Percentiles rank a stretch among this genome's conserved stretches.
Evolutionary conservation across 768 basidiomycete genomes (phyloP).

Genomic region (Collybia mongolica): DNA sequence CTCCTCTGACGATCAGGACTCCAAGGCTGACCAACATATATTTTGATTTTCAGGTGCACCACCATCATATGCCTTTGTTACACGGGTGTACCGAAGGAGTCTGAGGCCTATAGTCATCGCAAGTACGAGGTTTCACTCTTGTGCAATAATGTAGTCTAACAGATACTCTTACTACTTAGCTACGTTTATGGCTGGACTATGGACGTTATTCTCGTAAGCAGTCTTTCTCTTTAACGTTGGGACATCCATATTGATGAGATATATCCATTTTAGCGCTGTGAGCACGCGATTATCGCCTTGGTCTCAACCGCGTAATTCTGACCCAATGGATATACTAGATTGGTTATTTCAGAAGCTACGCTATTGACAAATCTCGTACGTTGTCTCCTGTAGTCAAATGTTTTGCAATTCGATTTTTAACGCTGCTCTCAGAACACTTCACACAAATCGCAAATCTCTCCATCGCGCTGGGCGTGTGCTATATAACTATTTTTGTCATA

Average conservation of each 20-base stretch:
- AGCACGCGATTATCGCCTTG: conserved; percentile 6
- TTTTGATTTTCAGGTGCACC: conserved; percentile 34
- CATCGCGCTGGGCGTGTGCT: conserved; percentile 60
- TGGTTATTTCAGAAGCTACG: conserved; percentile 56
- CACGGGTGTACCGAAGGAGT: conserved; percentile 52
- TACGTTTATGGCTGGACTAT: conserved; percentile 49
- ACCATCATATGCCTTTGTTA: conserved; percentile 60
- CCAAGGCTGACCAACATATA: background rate
- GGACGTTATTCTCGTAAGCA: conserved; percentile 63
- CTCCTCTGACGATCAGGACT: background rate
- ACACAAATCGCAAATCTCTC: conserved; percentile 51
- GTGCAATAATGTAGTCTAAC: background rate
- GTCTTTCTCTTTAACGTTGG: conserved; percentile 5
- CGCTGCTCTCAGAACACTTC: conserved; percentile 30
- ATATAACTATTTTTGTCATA: conserved; percentile 47
- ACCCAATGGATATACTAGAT: conserved; percentile 37
- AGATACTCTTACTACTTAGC: conserved; percentile 24
- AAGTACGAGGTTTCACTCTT: conserved; percentile 24
- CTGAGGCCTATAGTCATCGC: conserved; percentile 60
- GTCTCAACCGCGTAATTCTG: background rate
- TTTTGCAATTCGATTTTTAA: background rate
- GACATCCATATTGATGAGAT: background rate
- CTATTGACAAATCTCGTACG: conserved; percentile 48
- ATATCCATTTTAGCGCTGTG: conserved; percentile 26
- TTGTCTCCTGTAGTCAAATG: conserved; percentile 7